Base-by-base conservation (phyloP, 208 protist genomes). In the Acanthamoeba culbertsoni region DNA sequence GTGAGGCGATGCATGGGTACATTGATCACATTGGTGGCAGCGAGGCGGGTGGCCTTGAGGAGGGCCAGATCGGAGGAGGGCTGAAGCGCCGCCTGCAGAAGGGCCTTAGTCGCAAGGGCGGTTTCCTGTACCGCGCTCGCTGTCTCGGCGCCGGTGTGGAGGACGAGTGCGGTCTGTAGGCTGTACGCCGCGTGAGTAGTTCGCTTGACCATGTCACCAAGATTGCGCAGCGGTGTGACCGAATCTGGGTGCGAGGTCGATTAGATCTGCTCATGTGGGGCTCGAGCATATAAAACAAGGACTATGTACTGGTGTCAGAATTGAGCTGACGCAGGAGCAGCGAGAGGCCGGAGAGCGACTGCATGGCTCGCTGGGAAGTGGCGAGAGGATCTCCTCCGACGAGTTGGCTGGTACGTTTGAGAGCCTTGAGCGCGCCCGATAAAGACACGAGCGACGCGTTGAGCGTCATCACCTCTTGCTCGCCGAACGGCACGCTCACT, bases 31-130 rank as follows among this genome's bases (percentile, higher is more conserved):
- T 86, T 86, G 48, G 45, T 18, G 40, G 77, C 77, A 31, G 77
- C 48, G 7, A 86, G 35, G 23, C 77, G 77, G 1, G 77, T 37
- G 31, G 46, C 16, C 40, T 86, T 86, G 40, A 86, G 46, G 2
- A 86, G 48, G 45, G 43, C 77, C 3, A 86, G 8, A 31, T 86
- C 77, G 43, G 77, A 86, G 26, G 42, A 23, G 42, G 46, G 42
- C 31, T 53, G 46, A 6, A 86, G 48, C 20, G 46, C 48, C 2
- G 77, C 77, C 35, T 86, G 42, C 10, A 86, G 20, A 10, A 86
- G 48, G 12, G 77, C 77, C 42, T 86, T 86, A 23, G 77, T 86
- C 20, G 77, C 77, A 10, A 86, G 18, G n/a, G 77, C 77, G 46
- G 48, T 59, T 20, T 86, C 77, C 77, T 86, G 77, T 14, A 86